Base-by-base conservation (phyloP, 352 stramenopile species). In the Phytopythium chamaehyphon region DNA sequence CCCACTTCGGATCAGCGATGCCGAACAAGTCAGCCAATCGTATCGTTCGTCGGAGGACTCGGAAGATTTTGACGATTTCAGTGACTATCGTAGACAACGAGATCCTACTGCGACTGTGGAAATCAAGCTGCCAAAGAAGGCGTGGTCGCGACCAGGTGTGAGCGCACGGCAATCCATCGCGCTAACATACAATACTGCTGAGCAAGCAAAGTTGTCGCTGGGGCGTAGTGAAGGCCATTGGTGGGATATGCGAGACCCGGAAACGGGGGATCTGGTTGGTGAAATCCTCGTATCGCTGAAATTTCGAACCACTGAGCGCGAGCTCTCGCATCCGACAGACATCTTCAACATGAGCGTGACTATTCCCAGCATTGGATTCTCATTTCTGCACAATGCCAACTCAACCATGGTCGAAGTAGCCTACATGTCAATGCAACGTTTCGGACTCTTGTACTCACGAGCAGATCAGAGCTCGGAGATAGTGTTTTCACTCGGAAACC, bases 371-470 rank as follows among this genome's bases (percentile, higher is more conserved):
- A 72, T 95, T 11, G 85, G 80, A 0, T 53, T 93, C 6, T 90
- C 85, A 3, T 93, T 95, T 46, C 58, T 95, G 24, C 83, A 95
- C 59, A 93, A 91, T 53, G 71, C 78, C 1, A 93, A 85, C 55
- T 87, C 80, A 4, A 89, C 45, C 37, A 75, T 93, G 60, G 70
- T 95, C 10, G 85, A 95, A 70, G 85, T 95, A n/a, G 85, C 85
- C 26, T 95, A 93, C 55, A 45, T 93, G 18, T 90, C 82, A 42
- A 71, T 95, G 54, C 83, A 93, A 58, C 81, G 85, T 1, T 57
- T 93, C 8, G 76, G 76, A 0, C 55, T 93, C 8, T 54, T 95
- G 19, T 95, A 93, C 48, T 90, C 81, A 1, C 73, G 78, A 40
- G 78, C 83, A 2, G 82, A 77, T 31, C 69, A 78, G n/a, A 92